Base-by-base conservation (phyloP, 768 basidiomycete species). In the Boletus tomentosulus region DNA sequence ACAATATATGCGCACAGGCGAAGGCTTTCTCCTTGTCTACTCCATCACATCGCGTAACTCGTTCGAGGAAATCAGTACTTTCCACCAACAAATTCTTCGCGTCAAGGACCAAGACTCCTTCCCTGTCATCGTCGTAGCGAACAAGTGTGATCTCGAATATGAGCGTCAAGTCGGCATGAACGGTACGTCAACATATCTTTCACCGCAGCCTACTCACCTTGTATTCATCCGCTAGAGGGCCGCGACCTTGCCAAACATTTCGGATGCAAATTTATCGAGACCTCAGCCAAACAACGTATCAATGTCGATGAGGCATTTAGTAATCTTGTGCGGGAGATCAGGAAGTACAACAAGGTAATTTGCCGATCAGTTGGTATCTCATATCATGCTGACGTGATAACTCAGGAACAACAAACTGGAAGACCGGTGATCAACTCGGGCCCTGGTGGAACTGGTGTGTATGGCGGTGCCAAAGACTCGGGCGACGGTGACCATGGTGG, bases 21-120 rank as follows among this genome's bases (percentile, higher is more conserved):
- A 98, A 72, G 96, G 95, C 11, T 98, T 98, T 79, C 82, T 98
- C 41, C 85, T 98, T 58, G 94, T 98, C 54, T 98, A 98, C 73
- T 93, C 92, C 48, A 98, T 97, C 74, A 97, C 96, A n/a, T 94
- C 93, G 30, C 86, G 95, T 60, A 89, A 92, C 71, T 96, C 95
- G 44, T 98, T 98, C 66, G 93, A 98, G 72, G 92, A 98, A 80
- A 95, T 98, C 66, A 88, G 83, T 71, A 89, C 86, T 6, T 97
- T 98, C 82, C 89, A 94, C 66, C 91, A 94, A 66, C 95, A 98
- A 67, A 97, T 98, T 57, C 80, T 95, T 31, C 85, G 96, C 51
- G 96, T 98, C 54, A 98, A 98, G 73, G 96, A 98, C 71, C 89
- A 90, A 68, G 95, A 97, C 66, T 82, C 84, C 6, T 93, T 98